Conservation (phyloP, 2,329 filamentous ascomycete species). For the Penicillium sp. region DNA sequence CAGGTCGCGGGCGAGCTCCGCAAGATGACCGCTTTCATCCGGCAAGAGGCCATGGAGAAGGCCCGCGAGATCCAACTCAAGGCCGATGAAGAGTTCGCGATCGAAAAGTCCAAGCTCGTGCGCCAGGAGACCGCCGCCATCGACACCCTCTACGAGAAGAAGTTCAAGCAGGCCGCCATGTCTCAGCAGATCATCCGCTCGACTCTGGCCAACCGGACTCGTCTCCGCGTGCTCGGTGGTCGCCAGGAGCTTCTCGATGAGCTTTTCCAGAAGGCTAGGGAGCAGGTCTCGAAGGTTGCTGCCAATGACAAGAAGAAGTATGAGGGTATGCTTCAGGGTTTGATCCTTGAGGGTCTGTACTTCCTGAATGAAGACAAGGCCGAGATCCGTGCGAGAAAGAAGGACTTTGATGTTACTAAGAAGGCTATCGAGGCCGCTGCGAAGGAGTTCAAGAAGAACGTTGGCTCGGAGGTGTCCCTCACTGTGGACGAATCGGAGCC, state of each 20-base stretch:
- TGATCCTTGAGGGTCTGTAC: constrained; percentile 90
- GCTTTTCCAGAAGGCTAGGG: constrained; percentile 80
- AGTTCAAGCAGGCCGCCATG: constrained; percentile 98
- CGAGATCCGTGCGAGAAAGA: constrained; percentile 74
- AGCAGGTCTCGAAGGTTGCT: constrained; percentile 68
- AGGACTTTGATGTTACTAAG: constrained; percentile 75
- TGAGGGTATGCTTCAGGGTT: constrained; percentile 72
- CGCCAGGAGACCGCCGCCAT: constrained; percentile 93
- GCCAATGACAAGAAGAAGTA: constrained; percentile 66
- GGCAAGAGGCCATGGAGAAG: constrained; percentile 96
- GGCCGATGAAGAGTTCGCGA: constrained; percentile 98
- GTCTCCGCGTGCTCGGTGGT: constrained; percentile 82
- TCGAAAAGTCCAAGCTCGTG: constrained; percentile 98
- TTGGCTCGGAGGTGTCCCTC: constrained; percentile 70
- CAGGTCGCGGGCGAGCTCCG: constrained; percentile 97
- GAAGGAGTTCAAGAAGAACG: constrained; percentile 81
- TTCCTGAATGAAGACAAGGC: constrained; percentile 81
- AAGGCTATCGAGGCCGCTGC: constrained; percentile 77
- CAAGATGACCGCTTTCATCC: constrained; percentile 99
- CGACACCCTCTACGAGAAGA: constrained; percentile 93
- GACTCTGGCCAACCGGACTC: constrained; percentile 93
- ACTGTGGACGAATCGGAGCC: constrained; percentile 78
- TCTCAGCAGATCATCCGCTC: constrained; percentile 98
- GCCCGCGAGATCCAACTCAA: constrained; percentile 97
- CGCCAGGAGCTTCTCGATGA: constrained; percentile 89